Evolutionary conservation across 371 early-diverging fungal species (phyloP).

Genomic region (Dipsacomyces acuminosporus): DNA sequence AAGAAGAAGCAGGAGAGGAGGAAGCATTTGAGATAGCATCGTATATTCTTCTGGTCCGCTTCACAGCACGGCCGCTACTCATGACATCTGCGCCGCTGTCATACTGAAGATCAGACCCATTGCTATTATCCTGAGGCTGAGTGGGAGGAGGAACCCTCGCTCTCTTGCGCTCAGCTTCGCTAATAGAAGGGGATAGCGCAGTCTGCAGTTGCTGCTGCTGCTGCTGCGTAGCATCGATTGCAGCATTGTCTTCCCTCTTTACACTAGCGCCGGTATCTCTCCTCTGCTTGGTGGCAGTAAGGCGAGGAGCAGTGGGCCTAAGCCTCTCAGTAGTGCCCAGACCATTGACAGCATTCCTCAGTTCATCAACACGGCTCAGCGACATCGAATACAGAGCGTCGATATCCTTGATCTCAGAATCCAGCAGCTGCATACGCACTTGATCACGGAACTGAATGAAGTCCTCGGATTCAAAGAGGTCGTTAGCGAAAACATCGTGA

Average conservation of each 20-base stretch:
- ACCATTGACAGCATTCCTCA: slow-evolving; percentile 9
- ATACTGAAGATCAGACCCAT: too few species aligned
- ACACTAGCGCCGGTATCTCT: background rate
- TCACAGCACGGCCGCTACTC: background rate
- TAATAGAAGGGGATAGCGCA: too few species aligned
- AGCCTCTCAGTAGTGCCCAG: slow-evolving; percentile 11
- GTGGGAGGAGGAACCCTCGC: too few species aligned
- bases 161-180: too few species aligned
- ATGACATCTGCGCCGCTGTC: too few species aligned
- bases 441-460: slow-evolving; percentile 20
- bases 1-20: too few species aligned
- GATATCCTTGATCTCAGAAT: slow-evolving; percentile 10
- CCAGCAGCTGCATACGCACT: slow-evolving; percentile 19
- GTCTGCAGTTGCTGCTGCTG: too few species aligned
- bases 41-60: slow-evolving; percentile 17
- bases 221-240: background rate
- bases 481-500: slow-evolving; percentile 19
- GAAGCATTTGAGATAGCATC: slow-evolving; percentile 2
- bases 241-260: background rate
- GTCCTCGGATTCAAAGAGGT: slow-evolving; percentile 19
- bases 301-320: slow-evolving; percentile 21
- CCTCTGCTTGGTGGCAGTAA: background rate
- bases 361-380: slow-evolving; percentile 10
- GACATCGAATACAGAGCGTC: slow-evolving; percentile 8
- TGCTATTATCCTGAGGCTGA: too few species aligned